phyloP scores from a whole-genome alignment of 176 grass and related monocot species.

The Leersia perrieri region DNA sequence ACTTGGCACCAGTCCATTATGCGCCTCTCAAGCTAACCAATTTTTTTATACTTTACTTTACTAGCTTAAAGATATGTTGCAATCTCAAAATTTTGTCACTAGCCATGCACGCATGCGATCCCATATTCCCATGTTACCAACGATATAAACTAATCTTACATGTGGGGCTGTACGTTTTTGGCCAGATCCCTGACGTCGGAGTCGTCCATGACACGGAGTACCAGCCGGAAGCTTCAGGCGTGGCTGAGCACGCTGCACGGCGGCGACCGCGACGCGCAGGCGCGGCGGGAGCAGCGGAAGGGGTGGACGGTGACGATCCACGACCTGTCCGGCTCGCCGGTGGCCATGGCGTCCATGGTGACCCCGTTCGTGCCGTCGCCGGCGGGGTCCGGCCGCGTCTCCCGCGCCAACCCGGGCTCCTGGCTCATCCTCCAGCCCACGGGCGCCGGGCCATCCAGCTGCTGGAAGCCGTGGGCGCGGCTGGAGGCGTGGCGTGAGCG shows the following conservation, averaged over 20 bases:
- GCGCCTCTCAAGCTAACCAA: not conserved
- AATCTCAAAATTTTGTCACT: not conserved
- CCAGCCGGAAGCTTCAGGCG: conserved; percentile 37
- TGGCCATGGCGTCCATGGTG: conserved; percentile 88
- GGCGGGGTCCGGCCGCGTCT: conserved; percentile 83
- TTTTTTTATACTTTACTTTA: not conserved
- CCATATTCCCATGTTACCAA: conserved; percentile 22
- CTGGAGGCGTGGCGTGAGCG: conserved; percentile 95
- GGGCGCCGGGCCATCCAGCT: conserved; percentile 54
- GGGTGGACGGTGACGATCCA: conserved; percentile 98
- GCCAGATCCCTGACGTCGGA: conserved; percentile 52
- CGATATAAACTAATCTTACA: conserved; percentile 14
- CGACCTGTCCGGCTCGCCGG: conserved; percentile 87
- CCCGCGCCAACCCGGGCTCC: conserved; percentile 78
- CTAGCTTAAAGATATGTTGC: not conserved
- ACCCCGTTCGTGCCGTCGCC: conserved; percentile 95
- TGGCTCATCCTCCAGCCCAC: conserved; percentile 87
- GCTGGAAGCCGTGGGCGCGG: conserved; percentile 95
- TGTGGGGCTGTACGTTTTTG: conserved; percentile 2
- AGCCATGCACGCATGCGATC: conserved; percentile 18
- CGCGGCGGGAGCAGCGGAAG: conserved; percentile 69
- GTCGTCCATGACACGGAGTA: conserved; percentile 31
- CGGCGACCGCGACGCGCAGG: conserved; percentile 31
- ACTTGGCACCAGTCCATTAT: conserved; percentile 19
- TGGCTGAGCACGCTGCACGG: conserved; percentile 65